Base-by-base conservation (phyloP, 208 protist species). In the Perkinsela sp. region DNA sequence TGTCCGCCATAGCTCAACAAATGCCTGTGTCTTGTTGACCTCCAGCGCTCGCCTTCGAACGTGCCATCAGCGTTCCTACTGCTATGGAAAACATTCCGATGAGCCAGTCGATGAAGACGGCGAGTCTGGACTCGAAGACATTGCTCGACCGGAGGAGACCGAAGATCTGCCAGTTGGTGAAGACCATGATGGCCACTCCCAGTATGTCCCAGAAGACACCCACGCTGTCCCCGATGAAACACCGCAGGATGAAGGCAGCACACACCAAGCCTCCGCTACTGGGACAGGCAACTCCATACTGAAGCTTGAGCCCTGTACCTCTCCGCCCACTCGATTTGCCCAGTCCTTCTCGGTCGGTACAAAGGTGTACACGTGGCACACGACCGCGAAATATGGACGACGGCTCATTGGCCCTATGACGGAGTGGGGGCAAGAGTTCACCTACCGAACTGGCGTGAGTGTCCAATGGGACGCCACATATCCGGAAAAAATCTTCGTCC, bases 351-450 rank as follows among this genome's bases (percentile, higher is more conserved):
- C 40, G 40, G 22, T 57, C 40, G 40, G 40, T 22, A 57, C 40
- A 6, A 57, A 57, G 22, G 84, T 83, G 31, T 92, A 90, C 71
- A 72, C 73, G 31, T 92, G 86, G 84, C 73, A 84, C 74, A 92
- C 86, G 29, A 92, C 80, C 28, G 86, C 86, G 31, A 65, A 32
- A 28, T 69, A 76, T 13, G 82, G 84, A 16, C 84, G 86, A 0
- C 87, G 88, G 48, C 78, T 92, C 30, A 79, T 76, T 0, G 86
- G 86, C 0, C 86, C 86, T 57, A 88, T 92, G 84, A 78, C 80
- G 1, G 86, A 92, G 75, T 92, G 86, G 84, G 82, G 82, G 30
- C 77, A 81, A 1, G 84, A 92, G 79, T 75, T 92, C 70, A 90
- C 88, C 76, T 92, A 88, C 74, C 77, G 83, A 48, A 92, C 86